Conservation (phyloP, 768 basidiomycete species). For the Naganishia vishniacii region DNA sequence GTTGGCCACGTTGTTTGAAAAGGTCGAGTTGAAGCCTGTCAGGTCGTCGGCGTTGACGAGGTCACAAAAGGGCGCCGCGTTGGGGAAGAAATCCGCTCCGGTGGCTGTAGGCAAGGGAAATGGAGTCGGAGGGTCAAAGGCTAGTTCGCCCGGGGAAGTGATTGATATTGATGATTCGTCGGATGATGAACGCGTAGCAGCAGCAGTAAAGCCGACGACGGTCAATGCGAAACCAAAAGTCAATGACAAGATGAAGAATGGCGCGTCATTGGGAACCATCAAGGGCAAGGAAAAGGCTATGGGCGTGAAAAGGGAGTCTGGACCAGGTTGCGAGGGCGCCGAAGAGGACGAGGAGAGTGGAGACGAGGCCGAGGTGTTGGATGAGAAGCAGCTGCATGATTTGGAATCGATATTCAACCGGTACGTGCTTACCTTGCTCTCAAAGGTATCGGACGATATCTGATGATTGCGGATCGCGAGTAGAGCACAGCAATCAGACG, state of each 20-base stretch:
- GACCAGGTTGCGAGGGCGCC: slow-evolving; percentile 60
- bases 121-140: slow-evolving; percentile 46
- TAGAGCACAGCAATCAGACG: slow-evolving; percentile 80
- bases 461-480: background rate
- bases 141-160: slow-evolving; percentile 46
- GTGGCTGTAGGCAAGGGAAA: slow-evolving; percentile 25
- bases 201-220: too few relatives aligned
- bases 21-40: slow-evolving; percentile 63
- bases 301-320: slow-evolving; percentile 41
- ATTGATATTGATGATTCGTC: slow-evolving; percentile 34
- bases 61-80: slow-evolving; percentile 46
- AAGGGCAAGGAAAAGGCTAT: slow-evolving; percentile 39
- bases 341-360: slow-evolving; percentile 67
- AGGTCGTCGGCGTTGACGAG: slow-evolving; percentile 39
- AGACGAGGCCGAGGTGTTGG: slow-evolving; percentile 69
- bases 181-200: slow-evolving; percentile 1
- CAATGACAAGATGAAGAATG: slow-evolving; percentile 22
- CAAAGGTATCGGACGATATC: background rate
- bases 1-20: slow-evolving; percentile 62
- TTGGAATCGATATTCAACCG: slow-evolving; percentile 67
- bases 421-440: slow-evolving; percentile 49
- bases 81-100: slow-evolving; percentile 44
- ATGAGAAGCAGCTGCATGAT: slow-evolving; percentile 67
- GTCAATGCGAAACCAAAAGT: background rate
- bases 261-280: slow-evolving; percentile 32